A percentile compares a stretch with the other conserved stretches of the same genome.
These are phyloP conservation scores for Colletotrichum sp. DNA, from an alignment of 2,329 filamentous ascomycete species.

Conservation along the genomic window DNA sequence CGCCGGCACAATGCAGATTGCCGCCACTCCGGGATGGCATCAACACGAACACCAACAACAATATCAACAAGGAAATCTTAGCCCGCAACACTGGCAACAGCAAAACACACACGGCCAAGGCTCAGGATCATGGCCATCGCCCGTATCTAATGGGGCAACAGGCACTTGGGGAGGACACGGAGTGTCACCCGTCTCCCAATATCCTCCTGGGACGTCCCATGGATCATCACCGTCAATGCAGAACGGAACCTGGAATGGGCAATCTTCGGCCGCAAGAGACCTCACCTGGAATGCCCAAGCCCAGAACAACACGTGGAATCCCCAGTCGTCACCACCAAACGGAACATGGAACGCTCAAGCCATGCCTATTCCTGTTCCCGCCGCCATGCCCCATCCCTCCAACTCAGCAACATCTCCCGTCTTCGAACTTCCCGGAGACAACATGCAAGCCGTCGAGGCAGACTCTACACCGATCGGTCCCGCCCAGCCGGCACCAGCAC, in stretches of 20 bases:
- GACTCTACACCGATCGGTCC: constrained; percentile 13
- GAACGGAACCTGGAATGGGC: not conserved
- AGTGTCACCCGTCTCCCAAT: constrained; percentile 9
- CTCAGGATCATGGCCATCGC: constrained; percentile 9
- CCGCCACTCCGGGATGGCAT: not conserved
- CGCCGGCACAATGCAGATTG: not conserved
- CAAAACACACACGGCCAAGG: constrained; percentile 1
- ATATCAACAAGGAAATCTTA: not conserved
- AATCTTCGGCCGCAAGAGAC: not conserved
- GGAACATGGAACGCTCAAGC: constrained; percentile 3
- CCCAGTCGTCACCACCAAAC: not conserved
- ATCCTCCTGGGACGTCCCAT: not conserved
- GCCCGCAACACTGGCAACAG: constrained; percentile 9
- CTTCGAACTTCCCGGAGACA: constrained; percentile 15
- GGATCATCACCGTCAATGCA: not conserved
- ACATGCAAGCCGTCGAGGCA: constrained; percentile 10
- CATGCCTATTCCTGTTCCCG: not conserved
- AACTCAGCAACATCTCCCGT: not conserved
- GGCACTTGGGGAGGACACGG: constrained; percentile 2
- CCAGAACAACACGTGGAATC: not conserved
- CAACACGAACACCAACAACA: constrained; percentile 7
- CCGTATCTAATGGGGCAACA: not conserved
- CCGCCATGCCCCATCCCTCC: not conserved
- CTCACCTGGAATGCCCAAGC: not conserved
- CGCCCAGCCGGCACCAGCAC: not conserved